Evolutionary conservation across 306 rosid species (phyloP), one percentile per base, ranked within the genome.

Genomic region (Gastrolobium bilobum): DNA sequence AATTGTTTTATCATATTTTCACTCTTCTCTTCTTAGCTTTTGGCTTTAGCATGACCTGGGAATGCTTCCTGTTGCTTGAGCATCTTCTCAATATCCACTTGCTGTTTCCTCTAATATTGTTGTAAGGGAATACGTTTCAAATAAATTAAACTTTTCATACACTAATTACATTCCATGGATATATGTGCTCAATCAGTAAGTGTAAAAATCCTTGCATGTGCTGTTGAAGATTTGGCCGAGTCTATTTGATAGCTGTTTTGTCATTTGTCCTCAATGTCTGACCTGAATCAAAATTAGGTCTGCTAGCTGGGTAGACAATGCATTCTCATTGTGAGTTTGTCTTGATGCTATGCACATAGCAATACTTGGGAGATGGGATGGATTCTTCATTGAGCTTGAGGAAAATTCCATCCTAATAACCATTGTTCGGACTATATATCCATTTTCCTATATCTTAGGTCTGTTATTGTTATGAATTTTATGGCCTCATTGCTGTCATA

Each of bases 331-430:
- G 43, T 76, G 47, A 54, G 54, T 48, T 58, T 38, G 15, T 68
- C 48, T 68, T 50, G 38, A 68, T 75, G 10, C 31, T 44, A 52
- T 40, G 64, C 64, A 43, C 38, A 53, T 39, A 50, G 35, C 2
- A 2, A 33, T 48, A 48, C 20, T 20, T 50, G 40, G 13, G 56
- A 83, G 58, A 59, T 67, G 43, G 53, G 39, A 79, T 78, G 68
- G 7, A 26, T 59, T 83, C 66, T 73, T 58, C 43, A 53, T 53
- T 51, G 62, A 82, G 40, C 58, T 56, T 26, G 5, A 38, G 59
- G 59, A 69, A 62, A 71, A 15, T 69, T 76, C 52, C 29, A 14
- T 48, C 13, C 30, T 7, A 20, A 42, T 37, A 67, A 57, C 58
- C 61, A 73, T 40, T 61, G 33, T 68, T 60, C 70, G 61, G 35